Base-by-base conservation (phyloP, 805 yeast genomes). In the Ogataea corticis region DNA sequence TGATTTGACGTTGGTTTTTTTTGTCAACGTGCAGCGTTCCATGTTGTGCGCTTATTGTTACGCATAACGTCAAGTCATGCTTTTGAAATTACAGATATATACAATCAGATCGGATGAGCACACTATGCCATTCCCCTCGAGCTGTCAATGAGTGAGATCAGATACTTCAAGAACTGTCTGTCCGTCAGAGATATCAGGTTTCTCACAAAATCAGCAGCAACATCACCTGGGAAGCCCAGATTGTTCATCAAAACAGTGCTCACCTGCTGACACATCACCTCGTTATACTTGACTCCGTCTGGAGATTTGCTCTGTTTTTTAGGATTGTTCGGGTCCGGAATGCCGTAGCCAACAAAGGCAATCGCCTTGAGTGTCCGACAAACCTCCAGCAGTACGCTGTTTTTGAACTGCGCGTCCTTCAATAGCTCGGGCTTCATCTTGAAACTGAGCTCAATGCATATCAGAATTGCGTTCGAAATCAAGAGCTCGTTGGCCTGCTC, bases 361-460 rank as follows among this genome's bases (percentile, higher is more conserved):
- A 87, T 71, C 2, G 85, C 74, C 54, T 80, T 85, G 61, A 91
- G 77, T 17, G 89, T 68, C 35, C 79, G 70, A 1, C 94, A 80
- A 12, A 87, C 71, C 58, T 92, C 99, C 33, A 63, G 49, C 52
- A 81, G 79, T 1, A 89, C 83, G 31, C 87, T 74, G 48, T 83
- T 74, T 57, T 92, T 76, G 53, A 77, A 79, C 61, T 87, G 91
- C 4, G 96, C 96, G 63, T 90, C 96, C 52, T 80, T 79, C 39
- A 82, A 69, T 58, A 84, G 79, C 56, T 84, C 82, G 30, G 73
- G 76, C 27, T 76, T 76, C 29, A 82, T 77, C 54, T 85, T 82
- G 62, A 87, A 83, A n/a, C 96, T 88, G 38, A 89, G 70, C 62
- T 88, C 91, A 69, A 89, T 86, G 29, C 83, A 73, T 44, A 87